Percentiles rank a stretch among this genome's conserved stretches.
Conservation (phyloP, 805 yeast genomes). For the Yarrowia hollandica region DNA sequence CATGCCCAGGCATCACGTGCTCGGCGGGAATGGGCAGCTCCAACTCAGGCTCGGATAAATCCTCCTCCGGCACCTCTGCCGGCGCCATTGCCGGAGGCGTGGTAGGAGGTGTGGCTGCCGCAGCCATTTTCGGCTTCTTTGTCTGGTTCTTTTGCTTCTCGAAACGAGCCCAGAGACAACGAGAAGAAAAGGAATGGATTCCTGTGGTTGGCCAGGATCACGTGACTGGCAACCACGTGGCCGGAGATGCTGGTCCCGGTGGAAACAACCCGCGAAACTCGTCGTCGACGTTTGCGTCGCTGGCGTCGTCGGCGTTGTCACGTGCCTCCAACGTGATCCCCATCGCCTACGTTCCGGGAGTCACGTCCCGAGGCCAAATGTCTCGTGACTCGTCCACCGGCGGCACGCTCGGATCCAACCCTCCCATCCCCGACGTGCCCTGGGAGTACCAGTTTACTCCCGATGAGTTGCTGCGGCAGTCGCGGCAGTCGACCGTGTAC, state of each 20-base stretch:
- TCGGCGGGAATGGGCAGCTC: neutral
- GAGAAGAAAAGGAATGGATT: constrained; percentile 25
- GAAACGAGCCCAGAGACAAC: constrained; percentile 38
- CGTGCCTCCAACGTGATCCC: constrained; percentile 87
- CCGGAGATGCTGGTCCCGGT: constrained; percentile 38
- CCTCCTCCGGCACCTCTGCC: constrained; percentile 37
- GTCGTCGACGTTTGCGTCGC: constrained; percentile 32
- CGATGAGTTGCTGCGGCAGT: constrained; percentile 35
- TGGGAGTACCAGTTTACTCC: constrained; percentile 36
- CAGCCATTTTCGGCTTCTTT: constrained; percentile 43
- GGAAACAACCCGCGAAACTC: neutral
- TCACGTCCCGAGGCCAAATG: constrained; percentile 44
- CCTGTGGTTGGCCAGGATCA: constrained; percentile 18
- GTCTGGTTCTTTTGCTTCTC: constrained; percentile 47
- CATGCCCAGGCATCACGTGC: constrained; percentile 7
- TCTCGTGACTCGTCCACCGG: constrained; percentile 30
- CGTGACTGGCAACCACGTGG: constrained; percentile 35
- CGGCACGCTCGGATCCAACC: constrained; percentile 32
- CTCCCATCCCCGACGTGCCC: constrained; percentile 35
- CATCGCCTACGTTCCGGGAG: constrained; percentile 93
- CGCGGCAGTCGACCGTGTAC: constrained; percentile 32
- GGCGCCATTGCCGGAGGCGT: constrained; percentile 77
- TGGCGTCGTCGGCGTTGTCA: constrained; percentile 51
- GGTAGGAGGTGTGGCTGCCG: constrained; percentile 57
- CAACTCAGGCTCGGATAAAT: constrained; percentile 14